Evolutionary conservation across 441 rosid species (phyloP).

Genomic region (Sinapis alba): DNA sequence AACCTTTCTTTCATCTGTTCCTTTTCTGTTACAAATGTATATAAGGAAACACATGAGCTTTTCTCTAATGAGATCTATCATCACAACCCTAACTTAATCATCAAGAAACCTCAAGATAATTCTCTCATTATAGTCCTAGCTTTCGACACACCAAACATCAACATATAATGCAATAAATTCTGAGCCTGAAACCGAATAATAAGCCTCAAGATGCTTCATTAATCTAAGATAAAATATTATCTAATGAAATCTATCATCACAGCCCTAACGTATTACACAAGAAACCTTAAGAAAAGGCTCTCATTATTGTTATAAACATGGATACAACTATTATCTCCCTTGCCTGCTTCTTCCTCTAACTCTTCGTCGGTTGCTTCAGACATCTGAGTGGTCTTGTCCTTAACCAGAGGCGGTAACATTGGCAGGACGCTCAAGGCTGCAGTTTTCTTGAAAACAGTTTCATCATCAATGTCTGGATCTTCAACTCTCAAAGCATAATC

Average conservation of each 20-base stretch:
- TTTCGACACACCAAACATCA: not conserved
- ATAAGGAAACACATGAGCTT: not conserved
- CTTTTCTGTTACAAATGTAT: constrained; percentile 49
- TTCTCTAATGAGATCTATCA: not conserved
- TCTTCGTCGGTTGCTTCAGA: constrained; percentile 13
- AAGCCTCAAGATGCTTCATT: not conserved
- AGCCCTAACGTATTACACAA: not conserved
- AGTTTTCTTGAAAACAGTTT: constrained; percentile 17
- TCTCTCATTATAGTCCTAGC: not conserved
- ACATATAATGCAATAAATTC: no score
- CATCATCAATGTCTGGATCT: constrained; percentile 36
- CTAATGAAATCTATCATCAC: not conserved
- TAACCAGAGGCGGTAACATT: not conserved
- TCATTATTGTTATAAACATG: not conserved
- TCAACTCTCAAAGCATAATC: constrained; percentile 24
- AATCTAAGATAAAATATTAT: not conserved
- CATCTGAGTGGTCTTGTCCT: not conserved
- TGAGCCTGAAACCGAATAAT: no score
- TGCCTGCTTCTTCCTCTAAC: constrained; percentile 29
- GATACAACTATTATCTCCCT: not conserved
- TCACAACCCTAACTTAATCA: constrained; percentile 6
- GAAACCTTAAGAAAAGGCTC: not conserved
- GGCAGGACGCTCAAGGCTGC: not conserved
- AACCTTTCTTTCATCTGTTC: constrained; percentile 89
- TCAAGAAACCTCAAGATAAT: constrained; percentile 2